Evolutionary conservation across 768 basidiomycete genomes (phyloP).

Genomic region (Tricholoma terreum): DNA sequence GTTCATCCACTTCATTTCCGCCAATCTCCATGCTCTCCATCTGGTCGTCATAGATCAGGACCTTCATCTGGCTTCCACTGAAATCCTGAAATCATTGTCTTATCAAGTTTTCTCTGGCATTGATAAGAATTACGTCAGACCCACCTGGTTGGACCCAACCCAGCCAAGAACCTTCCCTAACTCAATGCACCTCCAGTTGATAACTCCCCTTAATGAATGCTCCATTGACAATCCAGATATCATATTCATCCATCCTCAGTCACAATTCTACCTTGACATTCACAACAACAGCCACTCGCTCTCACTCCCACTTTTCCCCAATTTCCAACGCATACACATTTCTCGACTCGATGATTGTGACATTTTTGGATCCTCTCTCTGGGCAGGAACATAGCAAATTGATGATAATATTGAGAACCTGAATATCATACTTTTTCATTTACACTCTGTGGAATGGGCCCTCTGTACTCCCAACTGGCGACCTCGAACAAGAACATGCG

Average conservation of each 20-base stretch:
- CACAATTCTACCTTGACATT: constrained; percentile 10
- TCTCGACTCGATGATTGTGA: not conserved
- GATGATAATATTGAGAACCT: not conserved
- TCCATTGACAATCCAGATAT: constrained; percentile 4
- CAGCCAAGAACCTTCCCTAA: not conserved
- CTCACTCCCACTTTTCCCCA: constrained; percentile 11
- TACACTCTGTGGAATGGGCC: constrained; percentile 11
- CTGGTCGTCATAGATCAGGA: not conserved
- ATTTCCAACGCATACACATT: constrained; percentile 13
- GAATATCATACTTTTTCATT: not conserved
- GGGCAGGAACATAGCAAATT: not conserved
- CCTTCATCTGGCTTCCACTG: not conserved
- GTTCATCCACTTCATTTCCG: constrained; percentile 3
- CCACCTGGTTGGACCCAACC: not conserved
- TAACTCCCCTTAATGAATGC: not conserved
- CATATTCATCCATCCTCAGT: constrained; percentile 13
- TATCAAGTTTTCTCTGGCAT: not conserved
- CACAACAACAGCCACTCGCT: constrained; percentile 11
- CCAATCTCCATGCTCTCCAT: constrained; percentile 1
- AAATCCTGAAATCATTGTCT: not conserved
- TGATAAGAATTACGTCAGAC: not conserved
- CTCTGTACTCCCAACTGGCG: constrained; percentile 1
- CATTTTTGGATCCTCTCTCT: not conserved
- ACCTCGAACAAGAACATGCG: constrained; percentile 8
- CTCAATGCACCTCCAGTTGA: not conserved